A percentile compares a stretch with the other conserved stretches of the same genome.
Conservation (phyloP, 1,139 yeast genomes). For the Suhomyces ambrosiae region DNA sequence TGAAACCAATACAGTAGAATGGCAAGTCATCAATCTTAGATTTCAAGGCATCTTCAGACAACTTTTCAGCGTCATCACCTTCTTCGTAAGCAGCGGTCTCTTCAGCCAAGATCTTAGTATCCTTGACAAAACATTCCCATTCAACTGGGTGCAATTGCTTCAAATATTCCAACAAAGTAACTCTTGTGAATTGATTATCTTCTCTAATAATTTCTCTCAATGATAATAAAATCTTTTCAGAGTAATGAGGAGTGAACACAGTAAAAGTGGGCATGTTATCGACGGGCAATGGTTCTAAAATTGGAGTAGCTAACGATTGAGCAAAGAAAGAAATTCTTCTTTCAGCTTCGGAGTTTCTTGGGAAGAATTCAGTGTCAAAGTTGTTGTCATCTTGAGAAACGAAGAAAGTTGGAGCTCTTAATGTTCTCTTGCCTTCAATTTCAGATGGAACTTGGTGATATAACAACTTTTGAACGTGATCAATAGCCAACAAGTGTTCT, state of each 20-base stretch:
- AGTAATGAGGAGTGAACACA: conserved; percentile 95
- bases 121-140: conserved; percentile 99
- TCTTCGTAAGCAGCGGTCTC: conserved; percentile 88
- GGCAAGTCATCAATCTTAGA: conserved; percentile 96
- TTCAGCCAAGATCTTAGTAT: conserved; percentile 96
- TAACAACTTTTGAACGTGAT: conserved; percentile 93
- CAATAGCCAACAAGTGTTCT: conserved; percentile 95
- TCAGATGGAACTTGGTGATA: conserved; percentile 98
- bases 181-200: conserved; percentile 98
- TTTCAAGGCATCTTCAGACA: conserved; percentile 72
- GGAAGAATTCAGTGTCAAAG: conserved; percentile 94
- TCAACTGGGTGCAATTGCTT: conserved; percentile 98
- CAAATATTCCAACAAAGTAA: conserved; percentile 91
- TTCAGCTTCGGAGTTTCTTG: conserved; percentile 95
- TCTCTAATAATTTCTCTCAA: conserved; percentile 97
- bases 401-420: conserved; percentile 98
- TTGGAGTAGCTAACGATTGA: conserved; percentile 96
- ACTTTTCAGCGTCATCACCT: conserved; percentile 66
- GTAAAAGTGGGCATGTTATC: conserved; percentile 99
- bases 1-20: conserved; percentile 98
- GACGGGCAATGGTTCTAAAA: conserved; percentile 97
- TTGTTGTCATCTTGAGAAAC: conserved; percentile 97
- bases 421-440: conserved; percentile 95
- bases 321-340: conserved; percentile 99
- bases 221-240: conserved; percentile 93